Evolutionary conservation across 75 land plant species (phyloP).

Genomic region (Larix kaempferi): DNA sequence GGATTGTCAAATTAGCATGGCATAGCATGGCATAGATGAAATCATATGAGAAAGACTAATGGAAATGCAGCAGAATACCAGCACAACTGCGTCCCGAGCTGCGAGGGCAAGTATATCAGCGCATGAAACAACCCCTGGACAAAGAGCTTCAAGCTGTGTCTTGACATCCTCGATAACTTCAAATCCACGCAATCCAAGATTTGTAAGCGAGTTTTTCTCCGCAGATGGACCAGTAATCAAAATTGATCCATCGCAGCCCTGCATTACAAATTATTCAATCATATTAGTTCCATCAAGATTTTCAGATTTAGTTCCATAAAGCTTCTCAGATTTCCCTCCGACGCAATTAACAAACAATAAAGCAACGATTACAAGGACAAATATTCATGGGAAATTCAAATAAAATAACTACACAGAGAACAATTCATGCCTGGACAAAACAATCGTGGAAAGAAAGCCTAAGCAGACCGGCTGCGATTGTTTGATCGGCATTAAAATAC

Average conservation of each 20-base stretch:
- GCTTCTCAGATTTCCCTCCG: not conserved
- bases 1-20: no score
- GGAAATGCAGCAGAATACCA: conserved; percentile 23
- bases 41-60: no score
- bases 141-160: conserved; percentile 42
- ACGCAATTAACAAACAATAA: not conserved
- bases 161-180: conserved; percentile 73
- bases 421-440: not conserved
- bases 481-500: not conserved
- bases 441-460: conserved; percentile 12
- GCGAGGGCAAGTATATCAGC: conserved; percentile 79
- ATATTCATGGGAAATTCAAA: not conserved
- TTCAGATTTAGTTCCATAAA: not conserved
- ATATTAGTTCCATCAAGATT: not conserved
- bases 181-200: conserved; percentile 59
- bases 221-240: conserved; percentile 51
- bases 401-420: no score
- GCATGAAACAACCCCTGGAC: conserved; percentile 78
- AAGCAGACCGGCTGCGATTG: not conserved
- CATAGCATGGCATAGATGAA: no score
- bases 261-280: not conserved
- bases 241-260: conserved; percentile 83
- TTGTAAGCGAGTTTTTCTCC: conserved; percentile 47
- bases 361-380: not conserved
- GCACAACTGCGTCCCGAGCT: conserved; percentile 64